These are phyloP conservation scores for Colletotrichum plurivorum DNA, from an alignment of 2,329 filamentous ascomycete genomes.

Conservation along the genomic window DNA sequence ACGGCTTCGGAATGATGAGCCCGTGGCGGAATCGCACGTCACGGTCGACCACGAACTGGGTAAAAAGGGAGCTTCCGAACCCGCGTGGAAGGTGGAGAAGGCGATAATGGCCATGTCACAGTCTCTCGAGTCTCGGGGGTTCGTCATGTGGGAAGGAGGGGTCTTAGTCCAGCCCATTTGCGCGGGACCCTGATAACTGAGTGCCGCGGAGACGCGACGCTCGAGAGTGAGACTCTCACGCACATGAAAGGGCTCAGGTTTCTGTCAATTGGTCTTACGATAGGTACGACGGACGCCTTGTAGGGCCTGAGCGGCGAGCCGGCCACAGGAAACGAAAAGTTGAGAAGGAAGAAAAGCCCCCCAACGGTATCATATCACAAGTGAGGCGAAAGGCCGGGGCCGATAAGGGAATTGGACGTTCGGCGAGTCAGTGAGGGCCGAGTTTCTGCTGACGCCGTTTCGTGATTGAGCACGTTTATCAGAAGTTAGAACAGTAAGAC, in stretches of 20 bases:
- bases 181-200: conserved; percentile 8
- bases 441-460: conserved; percentile 9
- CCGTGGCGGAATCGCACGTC: conserved; percentile 2
- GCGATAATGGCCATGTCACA: neutral
- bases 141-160: neutral
- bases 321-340: too few relatives aligned
- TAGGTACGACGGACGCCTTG: neutral
- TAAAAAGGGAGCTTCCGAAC: conserved; percentile 29
- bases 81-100: conserved; percentile 3
- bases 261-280: neutral
- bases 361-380: neutral
- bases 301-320: neutral
- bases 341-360: neutral
- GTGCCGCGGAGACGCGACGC: conserved; percentile 10
- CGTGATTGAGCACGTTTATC: conserved; percentile 18
- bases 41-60: conserved; percentile 2
- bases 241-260: neutral
- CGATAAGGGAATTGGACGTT: neutral
- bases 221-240: neutral
- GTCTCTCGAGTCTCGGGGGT: too few relatives aligned
- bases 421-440: conserved; percentile 14
- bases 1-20: neutral
- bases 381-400: neutral
- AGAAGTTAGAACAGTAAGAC: conserved; percentile 8
- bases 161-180: neutral